Conservation (phyloP, 192 early-diverging fungal species). For the Rhizoclosmatium globosum region DNA sequence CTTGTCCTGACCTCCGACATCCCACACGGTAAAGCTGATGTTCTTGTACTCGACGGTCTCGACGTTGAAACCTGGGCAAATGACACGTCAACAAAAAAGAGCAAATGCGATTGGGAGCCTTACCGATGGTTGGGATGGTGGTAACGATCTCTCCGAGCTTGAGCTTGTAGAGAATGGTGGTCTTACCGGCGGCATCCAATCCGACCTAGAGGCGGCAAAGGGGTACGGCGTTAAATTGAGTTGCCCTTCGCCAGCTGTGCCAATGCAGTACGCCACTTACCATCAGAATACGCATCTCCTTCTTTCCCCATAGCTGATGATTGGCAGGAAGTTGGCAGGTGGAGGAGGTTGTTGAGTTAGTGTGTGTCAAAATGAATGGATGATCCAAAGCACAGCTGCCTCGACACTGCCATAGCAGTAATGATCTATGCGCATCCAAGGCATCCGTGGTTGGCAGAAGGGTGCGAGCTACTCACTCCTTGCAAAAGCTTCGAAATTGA, state of each 20-base stretch:
- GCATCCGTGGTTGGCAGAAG: background rate
- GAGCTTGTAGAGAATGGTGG: slow-evolving; percentile 98
- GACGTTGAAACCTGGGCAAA: slow-evolving; percentile 88
- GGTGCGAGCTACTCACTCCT: slow-evolving; percentile 30
- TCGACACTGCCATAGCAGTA: no score
- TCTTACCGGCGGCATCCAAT: slow-evolving; percentile 73
- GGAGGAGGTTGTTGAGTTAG: background rate
- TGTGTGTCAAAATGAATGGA: background rate
- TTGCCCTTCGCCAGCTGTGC: background rate
- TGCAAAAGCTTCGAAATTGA: slow-evolving; percentile 54
- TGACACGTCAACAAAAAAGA: slow-evolving; percentile 39
- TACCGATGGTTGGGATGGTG: slow-evolving; percentile 98
- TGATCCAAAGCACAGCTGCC: no score
- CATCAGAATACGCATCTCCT: slow-evolving; percentile 98
- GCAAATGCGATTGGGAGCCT: slow-evolving; percentile 53
- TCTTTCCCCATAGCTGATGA: slow-evolving; percentile 79
- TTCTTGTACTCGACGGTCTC: slow-evolving; percentile 99
- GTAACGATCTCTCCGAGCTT: slow-evolving; percentile 99
- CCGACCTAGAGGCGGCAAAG: slow-evolving; percentile 32
- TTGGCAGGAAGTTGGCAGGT: background rate
- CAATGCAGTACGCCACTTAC: slow-evolving; percentile 34
- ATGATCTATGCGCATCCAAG: background rate
- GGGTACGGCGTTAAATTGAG: background rate
- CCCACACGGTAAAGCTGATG: slow-evolving; percentile 98
- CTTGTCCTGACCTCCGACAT: slow-evolving; percentile 99